phyloP scores from a whole-genome alignment of 2,329 filamentous ascomycete genomes.

The Herpotrichia juniperi region DNA sequence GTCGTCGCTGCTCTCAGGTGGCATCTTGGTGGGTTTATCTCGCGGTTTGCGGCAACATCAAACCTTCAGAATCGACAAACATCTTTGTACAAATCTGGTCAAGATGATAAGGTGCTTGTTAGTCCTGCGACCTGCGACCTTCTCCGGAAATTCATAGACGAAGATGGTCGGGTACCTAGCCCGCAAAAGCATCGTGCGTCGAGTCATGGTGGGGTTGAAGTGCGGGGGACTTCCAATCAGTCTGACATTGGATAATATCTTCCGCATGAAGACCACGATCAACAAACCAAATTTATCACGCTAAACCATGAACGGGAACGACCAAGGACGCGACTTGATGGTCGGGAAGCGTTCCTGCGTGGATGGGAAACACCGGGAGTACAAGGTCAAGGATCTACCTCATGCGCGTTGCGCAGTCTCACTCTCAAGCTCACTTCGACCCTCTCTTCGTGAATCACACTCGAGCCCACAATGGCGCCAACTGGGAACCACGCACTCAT shows the following conservation, averaged over 20 bases:
- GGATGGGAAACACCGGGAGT: conserved; percentile 5
- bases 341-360: conserved; percentile 8
- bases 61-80: neutral
- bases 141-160: conserved; percentile 11
- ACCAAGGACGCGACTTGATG: conserved; percentile 2
- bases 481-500: conserved; percentile 42
- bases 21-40: conserved; percentile 2
- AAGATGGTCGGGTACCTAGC: conserved; percentile 5
- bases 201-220: conserved; percentile 29
- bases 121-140: neutral
- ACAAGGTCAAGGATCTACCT: conserved; percentile 14
- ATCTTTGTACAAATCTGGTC: neutral
- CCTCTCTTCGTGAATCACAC: neutral
- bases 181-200: conserved; percentile 8
- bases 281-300: conserved; percentile 1
- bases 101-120: neutral
- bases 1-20: conserved; percentile 5
- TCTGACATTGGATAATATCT: conserved; percentile 30
- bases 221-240: conserved; percentile 26
- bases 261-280: conserved; percentile 20
- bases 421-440: neutral
- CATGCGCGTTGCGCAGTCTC: conserved; percentile 4
- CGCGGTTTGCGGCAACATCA: neutral
- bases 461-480: neutral
- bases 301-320: conserved; percentile 5